phyloP scores from a whole-genome alignment of 176 grass and related monocot species.

The Hyparrhenia diplandra region DNA sequence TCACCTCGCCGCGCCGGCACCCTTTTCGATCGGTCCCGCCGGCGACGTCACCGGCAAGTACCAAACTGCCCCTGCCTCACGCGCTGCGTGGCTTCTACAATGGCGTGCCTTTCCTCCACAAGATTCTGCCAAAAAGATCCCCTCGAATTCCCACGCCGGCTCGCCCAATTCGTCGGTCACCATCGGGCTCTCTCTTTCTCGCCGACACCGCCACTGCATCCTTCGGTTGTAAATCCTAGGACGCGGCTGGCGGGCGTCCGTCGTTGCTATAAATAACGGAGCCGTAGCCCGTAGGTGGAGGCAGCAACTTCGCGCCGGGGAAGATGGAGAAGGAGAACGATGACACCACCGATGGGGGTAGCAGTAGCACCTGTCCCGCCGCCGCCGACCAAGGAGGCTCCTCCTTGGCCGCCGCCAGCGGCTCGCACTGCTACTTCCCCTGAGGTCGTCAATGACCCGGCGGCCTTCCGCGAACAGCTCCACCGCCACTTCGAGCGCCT shows the following conservation, averaged over 20 bases:
- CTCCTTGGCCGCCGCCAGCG: not conserved
- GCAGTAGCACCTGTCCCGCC: no score
- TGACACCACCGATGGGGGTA: no score
- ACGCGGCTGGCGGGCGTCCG: not conserved
- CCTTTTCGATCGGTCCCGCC: no score
- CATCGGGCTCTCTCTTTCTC: not conserved
- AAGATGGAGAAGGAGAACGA: not conserved
- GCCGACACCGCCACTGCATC: not conserved
- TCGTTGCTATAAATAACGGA: not conserved
- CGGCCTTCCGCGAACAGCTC: no score
- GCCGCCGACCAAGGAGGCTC: no score
- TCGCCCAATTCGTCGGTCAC: not conserved
- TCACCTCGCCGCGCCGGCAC: not conserved
- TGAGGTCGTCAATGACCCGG: no score
- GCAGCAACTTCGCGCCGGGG: constrained; percentile 11
- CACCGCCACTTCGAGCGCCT: no score
- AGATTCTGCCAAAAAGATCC: constrained; percentile 48
- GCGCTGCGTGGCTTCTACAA: not conserved
- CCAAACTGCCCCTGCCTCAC: not conserved
- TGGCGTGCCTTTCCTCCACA: not conserved
- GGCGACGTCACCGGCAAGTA: not conserved
- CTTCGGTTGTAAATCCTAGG: not conserved
- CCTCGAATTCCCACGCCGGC: constrained; percentile 20
- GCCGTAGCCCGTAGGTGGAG: constrained; percentile 29
- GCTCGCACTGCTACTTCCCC: no score